These are phyloP conservation scores for Mortierella hygrophila DNA, from an alignment of 192 early-diverging fungal genomes.

Conservation along the genomic window DNA sequence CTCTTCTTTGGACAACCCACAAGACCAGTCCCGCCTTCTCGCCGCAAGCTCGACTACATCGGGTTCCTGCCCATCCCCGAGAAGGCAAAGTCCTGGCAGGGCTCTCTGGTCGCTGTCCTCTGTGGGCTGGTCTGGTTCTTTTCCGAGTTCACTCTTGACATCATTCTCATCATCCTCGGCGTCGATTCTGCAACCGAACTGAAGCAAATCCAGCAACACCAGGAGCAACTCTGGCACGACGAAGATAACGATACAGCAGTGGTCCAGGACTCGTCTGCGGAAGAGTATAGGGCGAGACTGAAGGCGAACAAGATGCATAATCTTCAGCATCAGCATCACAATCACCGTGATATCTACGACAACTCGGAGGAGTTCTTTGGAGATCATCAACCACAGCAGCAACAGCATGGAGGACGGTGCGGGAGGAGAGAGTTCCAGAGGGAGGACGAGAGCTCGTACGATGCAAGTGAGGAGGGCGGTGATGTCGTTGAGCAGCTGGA, in stretches of 20 bases:
- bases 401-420: not conserved
- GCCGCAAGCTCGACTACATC: constrained; percentile 3
- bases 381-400: not conserved
- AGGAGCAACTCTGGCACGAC: not conserved
- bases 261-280: not conserved
- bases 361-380: not conserved
- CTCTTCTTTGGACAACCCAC: constrained; percentile 17
- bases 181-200: not conserved
- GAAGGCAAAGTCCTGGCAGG: constrained; percentile 11
- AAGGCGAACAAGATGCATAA: not conserved
- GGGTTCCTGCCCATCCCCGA: constrained; percentile 15
- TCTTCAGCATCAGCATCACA: not conserved
- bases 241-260: not conserved
- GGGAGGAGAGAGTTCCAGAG: not conserved
- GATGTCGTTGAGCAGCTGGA: not conserved
- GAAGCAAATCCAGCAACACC: not conserved
- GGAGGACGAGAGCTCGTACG: not conserved
- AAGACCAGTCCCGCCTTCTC: constrained; percentile 13
- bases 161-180: constrained; percentile 13
- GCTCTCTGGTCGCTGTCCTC: not conserved
- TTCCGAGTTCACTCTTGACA: constrained; percentile 31
- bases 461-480: not conserved
- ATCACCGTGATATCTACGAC: not conserved
- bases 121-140: constrained; percentile 29
- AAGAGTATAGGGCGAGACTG: not conserved